Base-by-base conservation (phyloP, 2,329 filamentous ascomycete genomes). In the Penicillium expansum region DNA sequence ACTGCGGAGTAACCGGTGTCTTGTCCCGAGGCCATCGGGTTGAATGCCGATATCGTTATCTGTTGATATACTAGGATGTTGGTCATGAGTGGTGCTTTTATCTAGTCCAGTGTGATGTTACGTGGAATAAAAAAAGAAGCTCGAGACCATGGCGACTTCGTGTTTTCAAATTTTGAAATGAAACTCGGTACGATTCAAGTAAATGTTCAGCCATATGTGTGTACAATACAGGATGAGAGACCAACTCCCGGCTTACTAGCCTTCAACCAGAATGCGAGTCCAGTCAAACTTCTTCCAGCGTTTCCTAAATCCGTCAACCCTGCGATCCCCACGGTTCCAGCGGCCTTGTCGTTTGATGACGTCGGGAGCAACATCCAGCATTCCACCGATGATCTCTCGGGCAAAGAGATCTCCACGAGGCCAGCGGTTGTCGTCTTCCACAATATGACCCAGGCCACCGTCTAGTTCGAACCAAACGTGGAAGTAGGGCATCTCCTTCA, bases 401-500 rank as follows among this genome's bases (percentile, higher is more conserved):
- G 94, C 94, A 72, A 99, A 99, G 18, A 97, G 73, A 74, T 99
- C 94, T 0, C 93, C 93, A 66, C 83, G 85, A 0, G 95, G 95
- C 94, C 94, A 99, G 49, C 86, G 81, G 48, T 86, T 83, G 29
- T 86, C 80, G 66, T 99, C 90, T 75, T 99, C 94, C 0, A 99
- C 90, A 9, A 99, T 81, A 72, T 99, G 94, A 0, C 91, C 94
- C 62, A 99, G 76, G 0, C 94, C 94, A 2, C 94, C 94, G 70
- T 99, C 92, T 1, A 99, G 79, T 51, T 86, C 85, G 71, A 97
- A 97, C 92, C 93, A 99, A 20, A 88, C 93, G 73, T 99, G 94
- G 69, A 99, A 99, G 73, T 99, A 99, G 0, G 95, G 93, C 90
- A 95, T 93, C 78, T 99, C 93, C 77, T 95, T 96, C 13, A 90